These are phyloP conservation scores for Pichia nakasei DNA, from an alignment of 805 yeast genomes.

Conservation along the genomic window DNA sequence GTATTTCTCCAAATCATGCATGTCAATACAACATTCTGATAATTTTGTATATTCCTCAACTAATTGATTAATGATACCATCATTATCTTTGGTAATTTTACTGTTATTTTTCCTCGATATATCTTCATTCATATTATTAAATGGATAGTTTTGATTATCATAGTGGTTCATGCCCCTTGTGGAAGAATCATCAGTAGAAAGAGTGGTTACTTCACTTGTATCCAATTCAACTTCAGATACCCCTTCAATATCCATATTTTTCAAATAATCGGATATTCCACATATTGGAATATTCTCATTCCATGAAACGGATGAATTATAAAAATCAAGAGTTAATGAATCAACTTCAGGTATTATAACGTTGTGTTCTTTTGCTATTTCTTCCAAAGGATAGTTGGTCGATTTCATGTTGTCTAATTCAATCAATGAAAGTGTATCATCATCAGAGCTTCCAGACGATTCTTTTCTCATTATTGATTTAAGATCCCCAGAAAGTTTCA, in stretches of 20 bases:
- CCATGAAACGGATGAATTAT: not conserved
- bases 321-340: not conserved
- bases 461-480: no score
- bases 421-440: not conserved
- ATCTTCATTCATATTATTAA: not conserved
- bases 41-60: constrained; percentile 1
- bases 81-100: no score
- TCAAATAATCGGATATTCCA: not conserved
- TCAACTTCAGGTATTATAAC: not conserved
- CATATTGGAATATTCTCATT: not conserved
- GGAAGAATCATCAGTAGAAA: not conserved
- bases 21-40: constrained; percentile 4
- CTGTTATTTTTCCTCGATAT: no score
- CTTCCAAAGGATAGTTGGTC: not conserved
- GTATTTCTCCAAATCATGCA: constrained; percentile 5
- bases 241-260: not conserved
- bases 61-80: not conserved
- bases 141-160: not conserved
- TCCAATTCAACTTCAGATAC: not conserved
- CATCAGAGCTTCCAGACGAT: not conserved
- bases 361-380: not conserved
- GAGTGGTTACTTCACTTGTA: not conserved
- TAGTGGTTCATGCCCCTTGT: no score
- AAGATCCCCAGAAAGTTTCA: no score
- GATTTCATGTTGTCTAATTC: not conserved